These are phyloP conservation scores for Sporothrix euskadiensis DNA, from an alignment of 2,329 filamentous ascomycete species.

Conservation along the genomic window DNA sequence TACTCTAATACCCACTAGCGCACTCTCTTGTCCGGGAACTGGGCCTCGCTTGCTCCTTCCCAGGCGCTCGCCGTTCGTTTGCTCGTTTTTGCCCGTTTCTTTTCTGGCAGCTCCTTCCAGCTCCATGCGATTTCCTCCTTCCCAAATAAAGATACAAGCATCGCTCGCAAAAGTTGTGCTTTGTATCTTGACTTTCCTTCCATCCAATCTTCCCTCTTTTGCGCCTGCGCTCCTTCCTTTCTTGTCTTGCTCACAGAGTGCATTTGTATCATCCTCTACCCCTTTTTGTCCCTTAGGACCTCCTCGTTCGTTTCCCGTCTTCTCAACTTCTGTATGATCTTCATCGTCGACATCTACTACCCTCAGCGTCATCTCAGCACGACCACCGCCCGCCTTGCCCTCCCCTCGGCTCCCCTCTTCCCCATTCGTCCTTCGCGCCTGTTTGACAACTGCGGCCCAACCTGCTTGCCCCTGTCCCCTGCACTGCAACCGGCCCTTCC, in stretches of 20 bases:
- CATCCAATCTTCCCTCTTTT: not conserved
- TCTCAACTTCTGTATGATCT: not conserved
- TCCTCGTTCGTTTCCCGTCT: not conserved
- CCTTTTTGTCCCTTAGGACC: not conserved
- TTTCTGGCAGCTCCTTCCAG: slow-evolving; percentile 3
- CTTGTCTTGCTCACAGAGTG: not conserved
- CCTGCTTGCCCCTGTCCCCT: slow-evolving; percentile 11
- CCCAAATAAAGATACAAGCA: slow-evolving; percentile 5
- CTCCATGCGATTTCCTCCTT: not conserved
- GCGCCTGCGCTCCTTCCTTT: not conserved
- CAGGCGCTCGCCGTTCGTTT: not conserved
- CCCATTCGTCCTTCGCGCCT: slow-evolving; percentile 9
- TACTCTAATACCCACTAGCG: slow-evolving; percentile 9
- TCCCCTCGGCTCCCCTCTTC: slow-evolving; percentile 16
- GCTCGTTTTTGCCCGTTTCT: not conserved
- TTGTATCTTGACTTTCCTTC: not conserved
- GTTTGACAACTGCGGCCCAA: slow-evolving; percentile 19
- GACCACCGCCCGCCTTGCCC: not conserved
- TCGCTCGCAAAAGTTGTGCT: not conserved
- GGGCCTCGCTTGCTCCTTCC: slow-evolving; percentile 5
- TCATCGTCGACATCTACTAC: not conserved
- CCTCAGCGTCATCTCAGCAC: not conserved
- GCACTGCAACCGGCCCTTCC: slow-evolving; percentile 13
- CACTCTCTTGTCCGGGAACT: not conserved
- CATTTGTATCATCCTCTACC: not conserved